phyloP scores from a whole-genome alignment of 257 asterid species.

The Capsicum pubescens region DNA sequence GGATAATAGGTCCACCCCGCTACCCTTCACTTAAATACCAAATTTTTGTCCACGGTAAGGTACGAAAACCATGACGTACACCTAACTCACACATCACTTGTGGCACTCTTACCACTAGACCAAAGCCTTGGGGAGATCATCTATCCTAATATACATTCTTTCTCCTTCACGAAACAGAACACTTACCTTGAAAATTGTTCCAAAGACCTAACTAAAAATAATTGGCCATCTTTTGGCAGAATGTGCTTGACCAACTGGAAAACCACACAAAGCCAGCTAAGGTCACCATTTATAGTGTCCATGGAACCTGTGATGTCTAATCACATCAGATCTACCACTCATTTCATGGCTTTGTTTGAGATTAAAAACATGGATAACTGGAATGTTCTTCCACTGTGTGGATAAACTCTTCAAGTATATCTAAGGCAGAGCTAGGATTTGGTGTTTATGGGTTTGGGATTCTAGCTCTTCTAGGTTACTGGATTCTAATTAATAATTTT shows the following conservation, averaged over 20 bases:
- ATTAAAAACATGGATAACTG: background rate
- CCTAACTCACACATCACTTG: background rate
- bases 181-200: background rate
- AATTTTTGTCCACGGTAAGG: background rate
- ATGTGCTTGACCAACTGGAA: background rate
- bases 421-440: too few relatives aligned
- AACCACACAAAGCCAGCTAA: background rate
- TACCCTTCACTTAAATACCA: background rate
- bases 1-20: background rate
- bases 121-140: background rate
- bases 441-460: too few relatives aligned
- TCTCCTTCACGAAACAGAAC: background rate
- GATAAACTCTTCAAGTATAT: background rate
- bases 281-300: background rate
- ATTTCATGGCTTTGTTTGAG: slow-evolving; percentile 8
- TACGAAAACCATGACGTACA: background rate
- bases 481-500: too few relatives aligned
- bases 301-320: background rate
- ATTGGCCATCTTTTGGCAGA: background rate
- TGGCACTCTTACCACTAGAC: background rate
- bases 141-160: background rate
- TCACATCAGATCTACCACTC: background rate
- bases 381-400: slow-evolving; percentile 16
- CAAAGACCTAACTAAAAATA: background rate
- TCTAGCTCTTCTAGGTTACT: too few relatives aligned